Percentiles rank a stretch among this genome's conserved stretches.
Conservation (phyloP, 1,139 yeast genomes). For the Suzukiozyma palmioleophila region DNA sequence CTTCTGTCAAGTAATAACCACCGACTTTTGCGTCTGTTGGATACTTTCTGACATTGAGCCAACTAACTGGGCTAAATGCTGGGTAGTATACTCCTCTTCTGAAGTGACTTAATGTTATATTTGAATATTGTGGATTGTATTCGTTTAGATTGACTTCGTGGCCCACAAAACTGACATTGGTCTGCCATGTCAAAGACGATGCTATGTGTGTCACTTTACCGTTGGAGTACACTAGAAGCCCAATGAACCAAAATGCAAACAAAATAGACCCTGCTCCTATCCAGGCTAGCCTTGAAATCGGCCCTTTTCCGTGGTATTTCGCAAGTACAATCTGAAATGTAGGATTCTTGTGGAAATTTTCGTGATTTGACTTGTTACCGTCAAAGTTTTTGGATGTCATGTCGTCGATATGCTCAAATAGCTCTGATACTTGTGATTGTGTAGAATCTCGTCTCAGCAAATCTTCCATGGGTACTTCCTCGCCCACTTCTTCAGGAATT, state of each 20-base stretch:
- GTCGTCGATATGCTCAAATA: constrained; percentile 28
- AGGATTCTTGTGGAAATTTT: constrained; percentile 23
- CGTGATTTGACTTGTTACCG: constrained; percentile 2
- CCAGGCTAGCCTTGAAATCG: constrained; percentile 9
- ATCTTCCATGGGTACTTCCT: constrained; percentile 2
- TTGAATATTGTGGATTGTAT: constrained; percentile 23
- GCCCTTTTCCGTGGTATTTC: constrained; percentile 15
- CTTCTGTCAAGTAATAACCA: constrained; percentile 30
- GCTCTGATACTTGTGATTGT: constrained; percentile 20
- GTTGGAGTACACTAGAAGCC: constrained; percentile 28
- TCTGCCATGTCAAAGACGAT: constrained; percentile 22
- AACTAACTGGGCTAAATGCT: constrained; percentile 16
- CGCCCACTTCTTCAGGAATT: background rate
- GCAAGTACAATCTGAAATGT: constrained; percentile 21
- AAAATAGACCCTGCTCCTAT: constrained; percentile 6
- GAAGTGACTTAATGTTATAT: constrained; percentile 26
- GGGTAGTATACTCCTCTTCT: constrained; percentile 23
- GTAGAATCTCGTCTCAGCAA: constrained; percentile 9
- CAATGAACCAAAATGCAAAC: constrained; percentile 23
- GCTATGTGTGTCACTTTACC: constrained; percentile 18
- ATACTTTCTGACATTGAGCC: constrained; percentile 31
- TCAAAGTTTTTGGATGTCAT: constrained; percentile 10
- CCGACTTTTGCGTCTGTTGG: constrained; percentile 17
- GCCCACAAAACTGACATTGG: constrained; percentile 24
- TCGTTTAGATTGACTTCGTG: constrained; percentile 29